Evolutionary conservation across 805 yeast species (phyloP).

Genomic region (Starmerella floris): DNA sequence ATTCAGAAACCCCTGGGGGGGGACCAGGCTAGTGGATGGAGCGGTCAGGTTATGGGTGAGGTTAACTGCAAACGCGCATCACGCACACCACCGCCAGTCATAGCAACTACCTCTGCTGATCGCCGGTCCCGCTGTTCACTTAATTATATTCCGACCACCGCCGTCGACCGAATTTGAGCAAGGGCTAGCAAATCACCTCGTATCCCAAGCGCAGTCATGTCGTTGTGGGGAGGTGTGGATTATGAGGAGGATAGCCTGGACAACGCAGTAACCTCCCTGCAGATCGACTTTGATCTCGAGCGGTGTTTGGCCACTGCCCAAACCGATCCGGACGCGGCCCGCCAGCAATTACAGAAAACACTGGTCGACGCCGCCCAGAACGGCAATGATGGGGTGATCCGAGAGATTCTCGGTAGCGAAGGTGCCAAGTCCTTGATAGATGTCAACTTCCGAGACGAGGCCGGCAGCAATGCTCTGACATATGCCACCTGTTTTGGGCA

Average conservation of each 20-base stretch:
- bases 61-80: no score
- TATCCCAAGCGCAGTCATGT: no score
- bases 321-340: slow-evolving; percentile 8
- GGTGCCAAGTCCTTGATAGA: slow-evolving; percentile 22
- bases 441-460: slow-evolving; percentile 27
- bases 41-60: no score
- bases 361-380: slow-evolving; percentile 28
- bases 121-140: no score
- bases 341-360: slow-evolving; percentile 22
- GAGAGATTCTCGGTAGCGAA: slow-evolving; percentile 23
- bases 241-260: slow-evolving; percentile 4
- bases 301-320: slow-evolving; percentile 1
- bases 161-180: no score
- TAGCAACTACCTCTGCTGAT: no score
- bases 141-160: no score
- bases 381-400: slow-evolving; percentile 25
- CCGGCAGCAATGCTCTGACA: slow-evolving; percentile 30
- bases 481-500: slow-evolving; percentile 33
- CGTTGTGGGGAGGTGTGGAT: slow-evolving; percentile 17
- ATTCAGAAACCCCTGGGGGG: no score
- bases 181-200: no score
- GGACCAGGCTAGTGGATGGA: no score
- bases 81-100: no score
- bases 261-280: not conserved
- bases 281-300: slow-evolving; percentile 6